These are phyloP conservation scores for Neurospora sp. DNA, from an alignment of 495 filamentous ascomycete genomes.

Conservation along the genomic window DNA sequence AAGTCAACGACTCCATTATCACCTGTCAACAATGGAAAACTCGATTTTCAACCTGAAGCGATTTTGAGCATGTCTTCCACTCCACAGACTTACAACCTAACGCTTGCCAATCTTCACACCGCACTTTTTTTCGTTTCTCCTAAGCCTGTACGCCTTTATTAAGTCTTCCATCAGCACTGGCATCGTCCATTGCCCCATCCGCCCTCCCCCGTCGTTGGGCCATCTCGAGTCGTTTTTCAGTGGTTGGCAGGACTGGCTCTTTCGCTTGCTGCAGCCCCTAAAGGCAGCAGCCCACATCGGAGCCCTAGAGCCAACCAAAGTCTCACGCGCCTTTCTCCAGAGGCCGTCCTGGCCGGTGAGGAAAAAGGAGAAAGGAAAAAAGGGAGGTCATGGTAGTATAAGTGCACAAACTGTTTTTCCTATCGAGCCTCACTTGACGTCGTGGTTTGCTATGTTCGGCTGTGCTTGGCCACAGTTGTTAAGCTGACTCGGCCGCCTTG, in stretches of 20 bases:
- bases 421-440: conserved; percentile 1
- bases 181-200: conserved; percentile 4
- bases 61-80: neutral
- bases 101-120: neutral
- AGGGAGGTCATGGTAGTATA: neutral
- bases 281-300: conserved; percentile 3
- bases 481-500: neutral
- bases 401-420: neutral
- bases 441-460: neutral
- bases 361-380: neutral
- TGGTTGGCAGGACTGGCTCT: conserved; percentile 1
- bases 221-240: conserved; percentile 1
- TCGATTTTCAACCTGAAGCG: neutral
- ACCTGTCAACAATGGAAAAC: neutral
- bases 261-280: conserved; percentile 4
- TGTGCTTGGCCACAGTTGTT: neutral
- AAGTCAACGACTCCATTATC: neutral
- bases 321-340: conserved; percentile 7
- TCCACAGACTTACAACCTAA: neutral
- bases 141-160: neutral
- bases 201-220: conserved; percentile 3
- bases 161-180: neutral
- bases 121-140: neutral
- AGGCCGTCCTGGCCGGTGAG: neutral
- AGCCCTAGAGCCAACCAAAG: conserved; percentile 14